Conservation (phyloP, 805 yeast genomes). For the Wickerhamomyces subpelliculosus region DNA sequence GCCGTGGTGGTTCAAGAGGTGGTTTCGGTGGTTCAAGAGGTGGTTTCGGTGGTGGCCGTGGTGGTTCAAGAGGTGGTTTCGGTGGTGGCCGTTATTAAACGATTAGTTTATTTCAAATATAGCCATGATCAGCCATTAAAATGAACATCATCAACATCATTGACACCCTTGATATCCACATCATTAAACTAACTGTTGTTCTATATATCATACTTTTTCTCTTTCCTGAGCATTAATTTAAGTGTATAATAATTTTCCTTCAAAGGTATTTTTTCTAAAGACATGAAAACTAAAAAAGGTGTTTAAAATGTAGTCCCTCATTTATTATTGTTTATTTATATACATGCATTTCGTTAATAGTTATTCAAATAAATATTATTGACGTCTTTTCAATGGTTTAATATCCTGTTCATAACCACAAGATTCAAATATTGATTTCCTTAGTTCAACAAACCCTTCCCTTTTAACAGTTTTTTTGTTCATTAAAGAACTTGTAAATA, state of each 20-base stretch:
- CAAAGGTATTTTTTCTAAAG: too few species aligned
- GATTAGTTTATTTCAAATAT: too few species aligned
- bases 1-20: slow-evolving; percentile 36
- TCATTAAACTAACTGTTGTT: too few species aligned
- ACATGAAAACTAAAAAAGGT: too few species aligned
- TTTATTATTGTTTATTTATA: neutral
- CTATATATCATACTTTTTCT: neutral
- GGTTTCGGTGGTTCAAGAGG: slow-evolving; percentile 31
- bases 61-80: slow-evolving; percentile 27
- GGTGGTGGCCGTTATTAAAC: slow-evolving; percentile 22
- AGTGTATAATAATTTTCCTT: slow-evolving; percentile 1
- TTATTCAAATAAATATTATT: neutral
- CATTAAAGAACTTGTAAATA: slow-evolving; percentile 45
- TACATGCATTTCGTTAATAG: too few species aligned
- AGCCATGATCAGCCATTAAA: too few species aligned
- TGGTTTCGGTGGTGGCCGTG: slow-evolving; percentile 26
- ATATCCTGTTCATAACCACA: slow-evolving; percentile 35
- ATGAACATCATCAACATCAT: too few species aligned
- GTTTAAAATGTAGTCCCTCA: neutral
- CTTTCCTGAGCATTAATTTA: slow-evolving; percentile 1
- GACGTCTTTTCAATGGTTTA: slow-evolving; percentile 16
- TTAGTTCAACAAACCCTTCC: slow-evolving; percentile 47
- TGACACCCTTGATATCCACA: too few species aligned
- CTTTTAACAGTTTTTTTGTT: slow-evolving; percentile 29
- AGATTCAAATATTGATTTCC: slow-evolving; percentile 44